A percentile compares a stretch with the other conserved stretches of the same genome.
Conservation (phyloP, 306 rosid species). For the Quercus mongolica region DNA sequence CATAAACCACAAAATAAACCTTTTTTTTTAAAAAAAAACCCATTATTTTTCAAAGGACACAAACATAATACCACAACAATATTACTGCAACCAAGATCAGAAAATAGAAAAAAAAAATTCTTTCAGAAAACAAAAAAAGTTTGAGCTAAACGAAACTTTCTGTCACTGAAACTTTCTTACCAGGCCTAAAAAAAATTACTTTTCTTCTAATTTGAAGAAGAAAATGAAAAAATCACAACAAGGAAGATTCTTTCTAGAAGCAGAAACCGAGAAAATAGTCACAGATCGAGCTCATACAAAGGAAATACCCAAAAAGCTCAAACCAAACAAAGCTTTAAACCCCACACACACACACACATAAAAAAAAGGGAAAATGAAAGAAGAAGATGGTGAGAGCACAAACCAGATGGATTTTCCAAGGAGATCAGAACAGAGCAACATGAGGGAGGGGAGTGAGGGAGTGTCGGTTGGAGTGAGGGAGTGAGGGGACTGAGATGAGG, state of each 20-base stretch:
- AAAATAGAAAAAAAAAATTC: not conserved
- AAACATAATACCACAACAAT: not conserved
- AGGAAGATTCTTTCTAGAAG: not conserved
- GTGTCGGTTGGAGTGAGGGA: too few species aligned
- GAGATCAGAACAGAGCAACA: not conserved
- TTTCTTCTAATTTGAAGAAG: too few species aligned
- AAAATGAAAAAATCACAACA: not conserved
- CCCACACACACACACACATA: too few species aligned
- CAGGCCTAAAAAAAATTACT: not conserved
- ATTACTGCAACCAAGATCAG: not conserved
- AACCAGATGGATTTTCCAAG: slow-evolving; percentile 19
- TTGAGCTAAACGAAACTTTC: not conserved
- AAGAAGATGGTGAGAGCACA: not conserved
- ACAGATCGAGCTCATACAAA: not conserved
- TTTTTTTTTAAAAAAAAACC: not conserved
- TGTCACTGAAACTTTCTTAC: not conserved
- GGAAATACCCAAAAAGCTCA: not conserved
- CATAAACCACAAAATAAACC: not conserved
- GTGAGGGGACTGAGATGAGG: too few species aligned
- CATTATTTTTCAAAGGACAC: too few species aligned
- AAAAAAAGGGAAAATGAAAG: not conserved
- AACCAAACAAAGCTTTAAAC: not conserved
- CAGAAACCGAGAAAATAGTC: not conserved
- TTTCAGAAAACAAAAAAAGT: not conserved
- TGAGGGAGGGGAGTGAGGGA: too few species aligned